Base-by-base conservation (phyloP, 768 basidiomycete genomes). In the Mycena epipterygia region DNA sequence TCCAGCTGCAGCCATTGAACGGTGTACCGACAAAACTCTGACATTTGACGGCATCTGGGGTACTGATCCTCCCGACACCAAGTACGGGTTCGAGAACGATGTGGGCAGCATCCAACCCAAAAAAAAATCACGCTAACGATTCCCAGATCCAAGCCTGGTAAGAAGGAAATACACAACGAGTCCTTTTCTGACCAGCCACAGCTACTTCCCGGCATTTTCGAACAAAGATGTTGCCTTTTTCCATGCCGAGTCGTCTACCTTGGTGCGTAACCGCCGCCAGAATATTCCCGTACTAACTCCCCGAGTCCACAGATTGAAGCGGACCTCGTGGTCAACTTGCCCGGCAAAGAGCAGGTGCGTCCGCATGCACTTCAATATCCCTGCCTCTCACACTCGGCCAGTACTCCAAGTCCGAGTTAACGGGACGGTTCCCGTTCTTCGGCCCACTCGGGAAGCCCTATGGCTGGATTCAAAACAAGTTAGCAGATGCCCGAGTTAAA, bases 191-290 rank as follows among this genome's bases (percentile, higher is more conserved):
- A 52, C 58, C 12, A 25, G 7, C 30, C 13, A 52, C 61, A 91
- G 90, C 73, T 93, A 92, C 77, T 93, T 94, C 76, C 83, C 91
- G 8, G 91, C 91, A 0, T 86, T 88, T 75, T 82, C 81, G 71
- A 94, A 94, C 77, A 92, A 93, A 76, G 95, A 97, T 56, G 89
- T 96, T 13, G 94, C 94, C 0, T 95, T 95, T 79, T 87, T 92
- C 64, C 95, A 97, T 76, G 80, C 83, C 14, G 83, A 87, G 0
- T 92, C 91, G 13, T 91, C 89, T 75, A 88, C 91, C 0, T 80
- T 97, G 48, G 65, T 64, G 1, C 0, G 48, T 9, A 23, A 4
- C 3, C 11, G 13, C 16, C 11, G 11, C n/a, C 37, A 30, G 3
- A 4, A 33, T 48, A 11, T 17, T 19, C 25, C 25, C 30, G 30